phyloP scores from a whole-genome alignment of 2,329 filamentous ascomycete genomes.

The Hypoxylon sp. region DNA sequence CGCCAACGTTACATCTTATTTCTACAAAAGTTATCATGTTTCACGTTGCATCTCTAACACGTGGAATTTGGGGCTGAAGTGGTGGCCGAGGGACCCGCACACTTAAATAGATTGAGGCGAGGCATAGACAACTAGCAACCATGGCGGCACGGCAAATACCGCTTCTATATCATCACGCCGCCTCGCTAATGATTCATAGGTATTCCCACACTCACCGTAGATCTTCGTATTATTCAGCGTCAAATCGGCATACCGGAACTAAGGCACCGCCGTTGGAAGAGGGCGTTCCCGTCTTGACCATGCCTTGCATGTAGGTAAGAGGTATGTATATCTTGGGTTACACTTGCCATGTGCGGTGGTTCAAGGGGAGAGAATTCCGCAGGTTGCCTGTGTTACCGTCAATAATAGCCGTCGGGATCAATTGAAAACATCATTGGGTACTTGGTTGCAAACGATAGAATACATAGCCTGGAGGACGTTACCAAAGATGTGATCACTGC shows the following conservation, averaged over 20 bases:
- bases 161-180: background rate
- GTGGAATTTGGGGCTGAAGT: slow-evolving; percentile 10
- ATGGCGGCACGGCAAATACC: background rate
- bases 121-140: background rate
- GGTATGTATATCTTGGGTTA: background rate
- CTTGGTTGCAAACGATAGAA: slow-evolving; percentile 1
- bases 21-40: background rate
- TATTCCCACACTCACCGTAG: background rate
- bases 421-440: background rate
- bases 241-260: background rate
- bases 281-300: background rate
- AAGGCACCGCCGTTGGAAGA: background rate
- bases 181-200: background rate
- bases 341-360: background rate
- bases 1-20: slow-evolving; percentile 11
- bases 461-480: background rate
- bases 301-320: background rate
- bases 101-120: slow-evolving; percentile 32
- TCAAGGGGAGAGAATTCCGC: background rate
- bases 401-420: background rate
- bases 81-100: background rate
- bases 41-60: slow-evolving; percentile 5
- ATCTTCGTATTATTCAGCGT: background rate
- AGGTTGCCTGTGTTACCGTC: background rate
- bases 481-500: no score